Percentiles rank a stretch among this genome's conserved stretches.
Evolutionary conservation across 495 filamentous ascomycete species (phyloP).

Genomic region (Thermothielavioides terrestris): DNA sequence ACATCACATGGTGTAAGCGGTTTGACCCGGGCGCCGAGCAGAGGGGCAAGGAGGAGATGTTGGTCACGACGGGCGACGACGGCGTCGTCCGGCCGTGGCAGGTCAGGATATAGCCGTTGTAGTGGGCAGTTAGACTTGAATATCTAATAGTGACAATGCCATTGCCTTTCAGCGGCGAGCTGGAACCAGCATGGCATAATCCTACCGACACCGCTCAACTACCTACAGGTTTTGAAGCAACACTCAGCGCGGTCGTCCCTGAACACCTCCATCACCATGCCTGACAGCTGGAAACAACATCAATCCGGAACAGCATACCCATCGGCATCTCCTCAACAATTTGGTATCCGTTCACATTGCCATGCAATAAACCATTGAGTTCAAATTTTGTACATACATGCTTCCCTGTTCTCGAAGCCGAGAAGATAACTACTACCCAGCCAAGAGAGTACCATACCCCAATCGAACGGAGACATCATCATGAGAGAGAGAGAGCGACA

Average conservation of each 20-base stretch:
- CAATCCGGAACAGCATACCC: too few relatives aligned
- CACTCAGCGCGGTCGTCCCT: too few relatives aligned
- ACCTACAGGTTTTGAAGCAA: background rate
- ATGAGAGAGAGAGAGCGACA: background rate
- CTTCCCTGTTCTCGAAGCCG: background rate
- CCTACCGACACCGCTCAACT: background rate
- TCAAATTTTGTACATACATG: background rate
- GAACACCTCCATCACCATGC: too few relatives aligned
- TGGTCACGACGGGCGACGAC: slow-evolving; percentile 76
- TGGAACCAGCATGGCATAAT: background rate
- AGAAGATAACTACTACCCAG: background rate
- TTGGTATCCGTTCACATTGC: too few relatives aligned
- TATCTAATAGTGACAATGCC: too few relatives aligned
- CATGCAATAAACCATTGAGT: background rate
- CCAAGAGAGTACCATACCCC: background rate
- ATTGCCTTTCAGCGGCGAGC: background rate
- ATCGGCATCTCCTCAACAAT: too few relatives aligned
- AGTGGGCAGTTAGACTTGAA: too few relatives aligned
- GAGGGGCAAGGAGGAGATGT: slow-evolving; percentile 55
- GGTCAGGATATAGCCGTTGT: slow-evolving; percentile 15
- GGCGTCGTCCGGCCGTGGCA: slow-evolving; percentile 67
- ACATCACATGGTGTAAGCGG: slow-evolving; percentile 68
- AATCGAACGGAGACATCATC: too few relatives aligned
- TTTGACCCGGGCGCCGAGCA: slow-evolving; percentile 45
- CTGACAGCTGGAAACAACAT: too few relatives aligned